These are phyloP conservation scores for Boletellus ananas DNA, from an alignment of 768 basidiomycete species.

Conservation along the genomic window DNA sequence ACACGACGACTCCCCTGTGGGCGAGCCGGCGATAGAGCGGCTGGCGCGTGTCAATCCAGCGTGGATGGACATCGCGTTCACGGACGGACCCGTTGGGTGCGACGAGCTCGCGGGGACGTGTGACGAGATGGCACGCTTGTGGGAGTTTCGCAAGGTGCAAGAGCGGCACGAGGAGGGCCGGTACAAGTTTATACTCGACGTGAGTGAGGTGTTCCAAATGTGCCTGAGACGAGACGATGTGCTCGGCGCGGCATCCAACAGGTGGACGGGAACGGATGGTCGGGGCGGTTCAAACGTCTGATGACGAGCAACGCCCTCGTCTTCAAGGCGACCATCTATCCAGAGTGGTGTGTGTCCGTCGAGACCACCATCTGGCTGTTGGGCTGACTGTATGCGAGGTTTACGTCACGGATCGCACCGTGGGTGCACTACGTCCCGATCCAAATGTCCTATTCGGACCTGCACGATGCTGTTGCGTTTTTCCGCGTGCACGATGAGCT, in stretches of 20 bases:
- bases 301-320: slow-evolving; percentile 59
- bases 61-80: slow-evolving; percentile 60
- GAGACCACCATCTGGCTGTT: background rate
- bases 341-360: slow-evolving; percentile 53
- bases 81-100: slow-evolving; percentile 44
- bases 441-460: slow-evolving; percentile 58
- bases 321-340: slow-evolving; percentile 69
- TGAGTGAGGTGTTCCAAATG: slow-evolving; percentile 26
- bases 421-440: slow-evolving; percentile 78
- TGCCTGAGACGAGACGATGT: background rate
- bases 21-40: slow-evolving; percentile 30
- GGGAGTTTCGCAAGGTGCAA: slow-evolving; percentile 48
- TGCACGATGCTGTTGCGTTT: slow-evolving; percentile 70
- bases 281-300: slow-evolving; percentile 63
- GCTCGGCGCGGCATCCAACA: background rate
- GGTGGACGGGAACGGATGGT: slow-evolving; percentile 69
- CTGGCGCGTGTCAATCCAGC: slow-evolving; percentile 47
- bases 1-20: slow-evolving; percentile 25
- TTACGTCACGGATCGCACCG: slow-evolving; percentile 51
- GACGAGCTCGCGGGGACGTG: slow-evolving; percentile 33
- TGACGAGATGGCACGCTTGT: slow-evolving; percentile 39
- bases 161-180: slow-evolving; percentile 45
- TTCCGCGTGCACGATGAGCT: slow-evolving; percentile 66
- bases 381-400: slow-evolving; percentile 35
- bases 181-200: slow-evolving; percentile 61